Conservation (phyloP, 2,329 filamentous ascomycete genomes). For the Ceratocystis lukuohia region DNA sequence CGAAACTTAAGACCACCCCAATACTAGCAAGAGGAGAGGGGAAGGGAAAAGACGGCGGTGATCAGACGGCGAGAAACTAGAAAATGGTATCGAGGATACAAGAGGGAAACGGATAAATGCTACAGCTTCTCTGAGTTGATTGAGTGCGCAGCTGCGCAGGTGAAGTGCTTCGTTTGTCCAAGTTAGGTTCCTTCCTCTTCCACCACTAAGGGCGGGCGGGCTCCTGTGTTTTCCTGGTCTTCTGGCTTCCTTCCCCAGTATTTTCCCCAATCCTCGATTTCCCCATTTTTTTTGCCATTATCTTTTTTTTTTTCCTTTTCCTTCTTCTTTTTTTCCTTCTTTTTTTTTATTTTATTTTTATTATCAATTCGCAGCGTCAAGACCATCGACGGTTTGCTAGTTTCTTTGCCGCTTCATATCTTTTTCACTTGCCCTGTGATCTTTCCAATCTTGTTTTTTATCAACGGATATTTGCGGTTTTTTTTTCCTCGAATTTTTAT, state of each 20-base stretch:
- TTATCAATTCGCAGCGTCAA: not conserved
- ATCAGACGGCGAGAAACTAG: not conserved
- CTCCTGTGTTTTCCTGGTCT: not conserved
- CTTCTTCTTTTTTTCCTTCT: not conserved
- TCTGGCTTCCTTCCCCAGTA: constrained; percentile 10
- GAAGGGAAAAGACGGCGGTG: too few relatives aligned
- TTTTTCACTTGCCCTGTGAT: not conserved
- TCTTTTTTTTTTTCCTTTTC: not conserved
- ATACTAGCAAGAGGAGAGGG: too few relatives aligned
- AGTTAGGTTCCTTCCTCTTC: not conserved
- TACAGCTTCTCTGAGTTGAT: not conserved
- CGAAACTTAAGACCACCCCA: too few relatives aligned
- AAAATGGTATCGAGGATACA: not conserved
- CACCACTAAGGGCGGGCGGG: not conserved
- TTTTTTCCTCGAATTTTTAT: not conserved
- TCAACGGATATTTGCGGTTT: not conserved
- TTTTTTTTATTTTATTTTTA: constrained; percentile 9
- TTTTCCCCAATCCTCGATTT: constrained; percentile 7
- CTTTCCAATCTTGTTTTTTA: not conserved
- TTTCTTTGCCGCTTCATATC: not conserved
- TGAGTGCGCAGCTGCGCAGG: not conserved
- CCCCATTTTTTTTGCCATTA: constrained; percentile 9
- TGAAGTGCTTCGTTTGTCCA: not conserved
- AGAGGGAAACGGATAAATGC: not conserved
- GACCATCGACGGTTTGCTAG: not conserved